Evolutionary conservation across 345 rosid species (phyloP), one percentile per base, ranked within the genome.

Genomic region (Rhodamnia argentea): DNA sequence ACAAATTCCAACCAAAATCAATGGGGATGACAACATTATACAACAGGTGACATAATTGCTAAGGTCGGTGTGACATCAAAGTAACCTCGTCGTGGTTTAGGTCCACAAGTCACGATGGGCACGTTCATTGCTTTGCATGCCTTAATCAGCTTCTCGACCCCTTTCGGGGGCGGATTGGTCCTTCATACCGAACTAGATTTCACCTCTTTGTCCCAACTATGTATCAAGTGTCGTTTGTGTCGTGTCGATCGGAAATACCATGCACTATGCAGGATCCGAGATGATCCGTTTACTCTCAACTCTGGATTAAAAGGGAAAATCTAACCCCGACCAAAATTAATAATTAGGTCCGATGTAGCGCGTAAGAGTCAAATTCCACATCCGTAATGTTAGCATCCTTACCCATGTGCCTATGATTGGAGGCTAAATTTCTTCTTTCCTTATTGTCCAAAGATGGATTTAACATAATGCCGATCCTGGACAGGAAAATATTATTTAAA

Each of bases 261-360:
- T 0, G 5, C 5, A 29, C 20, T 1, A 29, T 1, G 6, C 12
- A 29, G 5, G 18, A 29, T 27, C 3, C 11, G 18, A 37, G 20
- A 64, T 16, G 22, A 60, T 29, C 20, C 7, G 20, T 64, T 15
- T 64, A 51, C 42, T 64, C 76, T 29, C 0, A 5, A 7, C 44
- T 16, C 10, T 23, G 23, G 76, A 64, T 29, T 32, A 16, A 55
- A 55, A 55, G 6, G 44, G 4, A 42, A 16, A 23, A 64, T 64
- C 44, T 64, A 64, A 64, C 76, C 3, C 5, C 0, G 8, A 11
- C 42, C 23, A 64, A 7, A 64, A 64, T 64, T 64, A 6, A 15
- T 64, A 4, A 64, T 6, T 29, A n/a, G n/a, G n/a, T n/a, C n/a
- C n/a, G n/a, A n/a, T 8, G 10, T 0, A 0, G 1, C 7, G 44